These are phyloP conservation scores for Saccharomyces hybrid DNA, from an alignment of 1,139 yeast species.

Conservation along the genomic window DNA sequence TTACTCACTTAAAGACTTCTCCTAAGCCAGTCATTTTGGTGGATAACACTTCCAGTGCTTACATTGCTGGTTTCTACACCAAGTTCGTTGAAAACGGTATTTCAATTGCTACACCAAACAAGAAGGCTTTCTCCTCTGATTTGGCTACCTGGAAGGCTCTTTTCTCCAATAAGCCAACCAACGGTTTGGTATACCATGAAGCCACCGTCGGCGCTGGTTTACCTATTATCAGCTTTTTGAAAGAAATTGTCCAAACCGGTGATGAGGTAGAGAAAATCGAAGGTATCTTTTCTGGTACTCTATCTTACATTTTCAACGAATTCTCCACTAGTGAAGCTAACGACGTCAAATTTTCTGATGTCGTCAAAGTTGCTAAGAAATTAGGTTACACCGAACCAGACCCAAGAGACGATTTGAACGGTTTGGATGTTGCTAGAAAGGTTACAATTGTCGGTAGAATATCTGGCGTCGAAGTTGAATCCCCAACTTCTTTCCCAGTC, in stretches of 20 bases:
- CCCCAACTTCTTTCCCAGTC: conserved; percentile 95
- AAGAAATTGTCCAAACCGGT: conserved; percentile 83
- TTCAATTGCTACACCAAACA: conserved; percentile 95
- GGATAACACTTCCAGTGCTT: conserved; percentile 85
- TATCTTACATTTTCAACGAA: conserved; percentile 93
- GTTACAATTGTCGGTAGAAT: conserved; percentile 92
- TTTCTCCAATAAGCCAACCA: conserved; percentile 44
- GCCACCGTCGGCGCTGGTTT: conserved; percentile 99
- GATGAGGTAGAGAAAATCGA: conserved; percentile 85
- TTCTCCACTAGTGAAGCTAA: conserved; percentile 64
- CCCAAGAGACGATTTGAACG: conserved; percentile 97
- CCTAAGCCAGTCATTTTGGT: conserved; percentile 73
- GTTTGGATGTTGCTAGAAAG: conserved; percentile 96
- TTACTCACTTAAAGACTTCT: conserved; percentile 55
- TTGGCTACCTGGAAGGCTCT: conserved; percentile 69
- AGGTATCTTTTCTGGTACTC: conserved; percentile 93
- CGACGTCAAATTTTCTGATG: conserved; percentile 72
- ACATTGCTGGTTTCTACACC: conserved; percentile 71
- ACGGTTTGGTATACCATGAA: conserved; percentile 87
- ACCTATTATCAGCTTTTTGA: conserved; percentile 83
- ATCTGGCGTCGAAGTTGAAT: conserved; percentile 74
- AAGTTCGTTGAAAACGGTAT: conserved; percentile 66
- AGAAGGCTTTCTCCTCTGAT: conserved; percentile 90
- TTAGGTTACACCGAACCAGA: conserved; percentile 98
- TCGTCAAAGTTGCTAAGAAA: conserved; percentile 78